These are phyloP conservation scores for Lignosus rhinocerotis DNA, from an alignment of 1,284 basidiomycete genomes.

Conservation along the genomic window DNA sequence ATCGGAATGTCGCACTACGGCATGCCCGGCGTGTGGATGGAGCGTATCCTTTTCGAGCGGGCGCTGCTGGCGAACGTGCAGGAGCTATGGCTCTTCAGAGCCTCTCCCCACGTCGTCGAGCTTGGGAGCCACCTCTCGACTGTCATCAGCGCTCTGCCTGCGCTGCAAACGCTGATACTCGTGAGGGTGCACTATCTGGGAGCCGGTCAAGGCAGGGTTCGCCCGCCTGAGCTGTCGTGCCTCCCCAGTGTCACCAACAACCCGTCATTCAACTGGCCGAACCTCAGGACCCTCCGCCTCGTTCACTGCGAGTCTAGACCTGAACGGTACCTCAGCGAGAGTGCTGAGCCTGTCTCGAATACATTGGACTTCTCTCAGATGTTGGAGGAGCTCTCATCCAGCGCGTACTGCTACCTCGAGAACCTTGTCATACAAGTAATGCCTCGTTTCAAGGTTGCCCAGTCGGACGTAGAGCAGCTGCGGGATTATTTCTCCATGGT, in stretches of 20 bases:
- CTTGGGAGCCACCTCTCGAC: background rate
- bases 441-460: background rate
- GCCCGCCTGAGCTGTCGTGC: background rate
- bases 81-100: conserved; percentile 3
- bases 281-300: background rate
- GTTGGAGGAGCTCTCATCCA: background rate
- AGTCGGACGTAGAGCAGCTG: background rate
- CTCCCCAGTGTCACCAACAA: background rate
- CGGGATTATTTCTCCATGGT: background rate
- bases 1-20: conserved; percentile 1
- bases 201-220: background rate
- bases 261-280: background rate
- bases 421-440: background rate
- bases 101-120: background rate
- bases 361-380: background rate
- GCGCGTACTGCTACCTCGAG: conserved; percentile 5
- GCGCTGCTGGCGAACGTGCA: background rate
- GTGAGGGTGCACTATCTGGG: background rate
- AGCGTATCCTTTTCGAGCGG: background rate
- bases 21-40: background rate
- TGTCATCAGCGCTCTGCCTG: background rate
- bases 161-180: background rate
- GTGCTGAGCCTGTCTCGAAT: background rate
- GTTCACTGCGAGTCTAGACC: background rate
- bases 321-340: too few relatives aligned